These are phyloP conservation scores for Dimargaris verticillata DNA, from an alignment of 192 early-diverging fungal genomes.

Conservation along the genomic window DNA sequence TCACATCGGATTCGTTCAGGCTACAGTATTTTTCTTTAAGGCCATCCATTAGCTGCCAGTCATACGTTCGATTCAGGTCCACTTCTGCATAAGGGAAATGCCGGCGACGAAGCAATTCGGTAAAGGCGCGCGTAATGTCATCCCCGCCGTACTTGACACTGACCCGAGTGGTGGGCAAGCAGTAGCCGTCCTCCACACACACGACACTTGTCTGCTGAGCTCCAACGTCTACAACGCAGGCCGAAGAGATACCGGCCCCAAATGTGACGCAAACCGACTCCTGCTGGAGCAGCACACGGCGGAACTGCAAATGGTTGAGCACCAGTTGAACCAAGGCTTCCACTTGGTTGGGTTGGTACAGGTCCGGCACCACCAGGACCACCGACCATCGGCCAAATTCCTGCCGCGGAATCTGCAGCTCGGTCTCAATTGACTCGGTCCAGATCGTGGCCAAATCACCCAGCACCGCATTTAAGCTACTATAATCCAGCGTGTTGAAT, in stretches of 20 bases:
- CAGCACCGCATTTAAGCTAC: conserved; percentile 39
- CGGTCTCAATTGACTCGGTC: conserved; percentile 45
- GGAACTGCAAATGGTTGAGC: conserved; percentile 59
- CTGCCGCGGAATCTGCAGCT: conserved; percentile 43
- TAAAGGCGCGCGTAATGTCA: conserved; percentile 65
- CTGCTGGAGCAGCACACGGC: conserved; percentile 57
- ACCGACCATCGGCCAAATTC: conserved; percentile 46
- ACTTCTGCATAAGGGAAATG: conserved; percentile 60
- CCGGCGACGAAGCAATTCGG: conserved; percentile 41
- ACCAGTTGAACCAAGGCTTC: conserved; percentile 45
- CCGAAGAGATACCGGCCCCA: conserved; percentile 71
- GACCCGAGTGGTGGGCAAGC: conserved; percentile 48
- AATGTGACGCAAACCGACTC: conserved; percentile 68
- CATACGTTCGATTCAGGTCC: conserved; percentile 39
- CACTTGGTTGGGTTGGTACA: conserved; percentile 46
- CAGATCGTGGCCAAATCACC: conserved; percentile 69
- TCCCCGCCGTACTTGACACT: conserved; percentile 66
- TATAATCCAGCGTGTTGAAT: conserved; percentile 60
- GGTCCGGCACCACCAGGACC: conserved; percentile 67
- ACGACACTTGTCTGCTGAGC: conserved; percentile 72
- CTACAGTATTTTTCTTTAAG: conserved; percentile 76
- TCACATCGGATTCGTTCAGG: conserved; percentile 67
- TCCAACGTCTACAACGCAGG: conserved; percentile 82
- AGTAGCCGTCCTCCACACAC: conserved; percentile 75
- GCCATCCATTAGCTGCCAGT: conserved; percentile 62